Base-by-base conservation (phyloP, 192 early-diverging fungal genomes). In the Coemansia erecta region DNA sequence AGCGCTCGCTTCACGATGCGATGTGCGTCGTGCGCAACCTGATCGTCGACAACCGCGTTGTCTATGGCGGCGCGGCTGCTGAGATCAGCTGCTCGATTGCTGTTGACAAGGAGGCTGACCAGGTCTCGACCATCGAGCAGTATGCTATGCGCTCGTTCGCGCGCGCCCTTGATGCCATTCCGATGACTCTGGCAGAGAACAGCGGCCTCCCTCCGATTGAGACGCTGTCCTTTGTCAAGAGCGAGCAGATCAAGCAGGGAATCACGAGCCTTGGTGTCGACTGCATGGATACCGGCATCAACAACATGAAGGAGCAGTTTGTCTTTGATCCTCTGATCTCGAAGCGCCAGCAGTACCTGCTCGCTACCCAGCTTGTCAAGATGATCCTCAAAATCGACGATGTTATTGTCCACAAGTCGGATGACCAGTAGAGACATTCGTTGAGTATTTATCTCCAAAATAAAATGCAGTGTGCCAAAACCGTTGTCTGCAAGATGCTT, bases 91-190 rank as follows among this genome's bases (percentile, higher is more conserved):
- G 90, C 74, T 91, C 95, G n/a, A 81, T 99, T 41, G 95, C 94
- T 33, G 90, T 99, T 9, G 86, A 90, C 33, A 86, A 87, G 61
- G 94, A 88, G 48, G 97, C 97, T 19, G 97, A 97, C 81, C 59
- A 84, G 66, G 87, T 91, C 41, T 93, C 91, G 18, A 77, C 85
- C 12, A 92, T 98, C 56, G 96, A 99, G 82, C 98, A 99, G 82
- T 98, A 99, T 64, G 98, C 98, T n/a, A 97, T 98, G 91, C 88
- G 98, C 64, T 90, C 89, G n/a, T 99, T 98, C 77, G 91, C 96
- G 9, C 81, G 87, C 69, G 98, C 98, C 12, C 85, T 99, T 31
- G 98, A 99, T 65, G 92, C 93, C 13, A 90, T 93, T 33, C 94
- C 97, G 14, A 82, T 96, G 60, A 84, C 92, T 9, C 83, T 98